Evolutionary conservation across 1,284 basidiomycete species (phyloP), one percentile per base, ranked within the genome.

Genomic region (Sporisorium exsertum): DNA sequence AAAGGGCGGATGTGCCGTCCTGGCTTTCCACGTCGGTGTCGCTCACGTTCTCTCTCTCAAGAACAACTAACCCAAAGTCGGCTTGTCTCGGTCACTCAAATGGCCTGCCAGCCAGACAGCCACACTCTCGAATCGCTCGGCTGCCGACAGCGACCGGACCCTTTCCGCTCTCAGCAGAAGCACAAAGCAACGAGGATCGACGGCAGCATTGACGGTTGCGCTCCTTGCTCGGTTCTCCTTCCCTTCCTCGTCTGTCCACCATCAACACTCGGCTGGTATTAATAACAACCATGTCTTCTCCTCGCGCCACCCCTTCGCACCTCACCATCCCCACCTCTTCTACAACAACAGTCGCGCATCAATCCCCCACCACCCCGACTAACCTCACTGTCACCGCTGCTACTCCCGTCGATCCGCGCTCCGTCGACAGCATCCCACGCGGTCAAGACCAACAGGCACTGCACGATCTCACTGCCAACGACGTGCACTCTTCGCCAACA

Each of bases 331-430:
- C 68, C 42, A 29, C 49, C 20, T 29, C 35, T 3, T 24, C 65
- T 3, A 43, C 55, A 12, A 20, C 40, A 1, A 26, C 45, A 1
- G 26, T n/a, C 20, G 20, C 54, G 10, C 40, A 45, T 27, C 43
- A 51, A n/a, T 72, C 69, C 24, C 69, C 69, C 20, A 72, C 69
- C 26, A 72, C 69, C 2, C 69, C 63, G n/a, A 63, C 45, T 26
- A 49, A 46, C 49, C 26, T 15, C 32, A 45, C 32, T 2, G 32
- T 18, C 22, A 46, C 20, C n/a, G 27, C 56, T 18, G 26, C 60
- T 45, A 26, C 55, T n/a, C 43, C 20, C 43, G 16, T 16, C 29
- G 32, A 40, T 16, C 3, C 18, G 5, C 37, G 37, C 37, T 18
- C 60, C 55, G 32, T 40, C 40, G 15, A 42, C 46, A 42, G 22